These are phyloP conservation scores for Aspergillus quadricinctus DNA, from an alignment of 2,329 filamentous ascomycete species.

Conservation along the genomic window DNA sequence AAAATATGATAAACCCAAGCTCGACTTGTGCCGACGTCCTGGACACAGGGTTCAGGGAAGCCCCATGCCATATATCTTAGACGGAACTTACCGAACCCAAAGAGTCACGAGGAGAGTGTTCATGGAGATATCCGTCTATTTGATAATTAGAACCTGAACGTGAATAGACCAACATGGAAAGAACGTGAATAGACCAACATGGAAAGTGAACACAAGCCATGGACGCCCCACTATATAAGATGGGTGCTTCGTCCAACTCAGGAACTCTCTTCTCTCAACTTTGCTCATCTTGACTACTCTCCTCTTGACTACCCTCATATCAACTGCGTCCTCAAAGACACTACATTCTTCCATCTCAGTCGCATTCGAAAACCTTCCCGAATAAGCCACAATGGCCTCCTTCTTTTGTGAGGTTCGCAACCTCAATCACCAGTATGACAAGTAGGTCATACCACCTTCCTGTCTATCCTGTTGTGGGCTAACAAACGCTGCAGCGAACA, in stretches of 20 bases:
- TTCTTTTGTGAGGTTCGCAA: background rate
- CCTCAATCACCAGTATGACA: background rate
- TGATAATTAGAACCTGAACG: background rate
- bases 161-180: background rate
- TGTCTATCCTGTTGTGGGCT: background rate
- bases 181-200: no score
- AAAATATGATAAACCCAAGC: no score
- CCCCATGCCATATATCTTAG: background rate
- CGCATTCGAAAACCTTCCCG: background rate
- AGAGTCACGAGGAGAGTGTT: no score
- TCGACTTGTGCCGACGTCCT: no score
- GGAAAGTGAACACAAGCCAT: background rate
- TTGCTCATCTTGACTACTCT: background rate
- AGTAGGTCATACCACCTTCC: background rate
- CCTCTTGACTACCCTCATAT: no score
- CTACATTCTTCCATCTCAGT: background rate
- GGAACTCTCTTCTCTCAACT: background rate
- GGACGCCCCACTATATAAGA: background rate
- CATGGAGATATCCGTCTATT: background rate
- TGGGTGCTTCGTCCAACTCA: background rate
- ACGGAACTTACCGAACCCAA: background rate
- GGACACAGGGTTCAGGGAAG: no score
- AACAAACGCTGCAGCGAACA: background rate
- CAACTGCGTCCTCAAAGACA: background rate
- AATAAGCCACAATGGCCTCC: background rate